Conservation (phyloP, 139 green algal genomes). For the Zygnema circumcarinatum region DNA sequence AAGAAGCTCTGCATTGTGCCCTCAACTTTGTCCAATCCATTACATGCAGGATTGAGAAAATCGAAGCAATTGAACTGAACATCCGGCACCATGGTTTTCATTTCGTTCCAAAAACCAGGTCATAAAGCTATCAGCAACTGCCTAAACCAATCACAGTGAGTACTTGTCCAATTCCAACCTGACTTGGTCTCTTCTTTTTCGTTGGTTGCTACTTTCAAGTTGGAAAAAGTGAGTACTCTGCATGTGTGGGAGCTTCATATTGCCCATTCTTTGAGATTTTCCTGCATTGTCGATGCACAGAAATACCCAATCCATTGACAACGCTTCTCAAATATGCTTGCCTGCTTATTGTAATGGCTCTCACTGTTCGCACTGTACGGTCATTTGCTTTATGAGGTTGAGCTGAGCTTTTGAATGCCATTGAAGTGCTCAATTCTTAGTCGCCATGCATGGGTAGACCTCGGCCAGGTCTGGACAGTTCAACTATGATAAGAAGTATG, state of each 20-base stretch:
- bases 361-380: too few relatives aligned
- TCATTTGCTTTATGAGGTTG: too few relatives aligned
- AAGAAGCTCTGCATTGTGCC: too few relatives aligned
- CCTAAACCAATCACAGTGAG: neutral
- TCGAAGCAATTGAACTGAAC: too few relatives aligned
- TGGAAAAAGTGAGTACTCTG: neutral
- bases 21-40: too few relatives aligned
- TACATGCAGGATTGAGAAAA: too few relatives aligned
- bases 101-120: neutral
- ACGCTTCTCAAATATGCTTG: too few relatives aligned
- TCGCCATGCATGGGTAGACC: neutral
- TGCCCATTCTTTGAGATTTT: neutral
- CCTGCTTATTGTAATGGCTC: too few relatives aligned
- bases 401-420: too few relatives aligned
- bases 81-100: neutral
- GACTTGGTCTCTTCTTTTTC: neutral
- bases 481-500: conserved; percentile 11
- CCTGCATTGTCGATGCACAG: neutral
- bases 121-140: neutral
- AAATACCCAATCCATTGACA: too few relatives aligned
- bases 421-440: neutral
- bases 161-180: neutral
- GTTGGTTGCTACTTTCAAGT: neutral
- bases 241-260: neutral
- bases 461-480: neutral